Evolutionary conservation across 2,329 filamentous ascomycete species (phyloP).

Genomic region (Sphaerostilbella broomeana): DNA sequence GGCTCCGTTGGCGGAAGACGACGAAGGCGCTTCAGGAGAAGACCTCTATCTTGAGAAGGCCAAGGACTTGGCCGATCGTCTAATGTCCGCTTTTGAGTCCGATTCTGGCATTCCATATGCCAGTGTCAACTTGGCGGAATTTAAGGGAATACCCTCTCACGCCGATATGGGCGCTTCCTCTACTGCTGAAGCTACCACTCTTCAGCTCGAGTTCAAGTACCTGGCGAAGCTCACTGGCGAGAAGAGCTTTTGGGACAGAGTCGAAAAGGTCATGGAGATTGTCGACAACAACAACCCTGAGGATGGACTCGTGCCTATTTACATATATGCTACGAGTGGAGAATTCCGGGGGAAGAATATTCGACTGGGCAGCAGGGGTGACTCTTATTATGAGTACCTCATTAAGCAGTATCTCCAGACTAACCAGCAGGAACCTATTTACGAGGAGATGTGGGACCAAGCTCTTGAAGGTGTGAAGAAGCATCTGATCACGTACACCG

Average conservation of each 20-base stretch:
- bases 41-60: slow-evolving; percentile 96
- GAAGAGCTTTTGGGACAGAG: slow-evolving; percentile 83
- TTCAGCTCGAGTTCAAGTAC: slow-evolving; percentile 97
- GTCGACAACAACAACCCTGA: slow-evolving; percentile 73
- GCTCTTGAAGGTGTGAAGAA: slow-evolving; percentile 79
- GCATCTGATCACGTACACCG: slow-evolving; percentile 84
- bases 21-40: slow-evolving; percentile 67
- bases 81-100: slow-evolving; percentile 83
- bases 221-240: slow-evolving; percentile 91
- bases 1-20: slow-evolving; percentile 65
- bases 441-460: slow-evolving; percentile 90
- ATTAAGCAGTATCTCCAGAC: slow-evolving; percentile 99
- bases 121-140: slow-evolving; percentile 78
- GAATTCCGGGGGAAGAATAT: slow-evolving; percentile 80
- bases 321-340: slow-evolving; percentile 72
- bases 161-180: slow-evolving; percentile 82
- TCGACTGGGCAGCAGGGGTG: slow-evolving; percentile 83
- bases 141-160: slow-evolving; percentile 72
- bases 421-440: slow-evolving; percentile 74
- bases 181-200: slow-evolving; percentile 83
- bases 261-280: slow-evolving; percentile 84
- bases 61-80: slow-evolving; percentile 79
- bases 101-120: slow-evolving; percentile 81
- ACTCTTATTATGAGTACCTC: slow-evolving; percentile 98
- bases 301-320: slow-evolving; percentile 88